Evolutionary conservation across 1,284 basidiomycete genomes (phyloP).

Genomic region (Ganoderma boninense): DNA sequence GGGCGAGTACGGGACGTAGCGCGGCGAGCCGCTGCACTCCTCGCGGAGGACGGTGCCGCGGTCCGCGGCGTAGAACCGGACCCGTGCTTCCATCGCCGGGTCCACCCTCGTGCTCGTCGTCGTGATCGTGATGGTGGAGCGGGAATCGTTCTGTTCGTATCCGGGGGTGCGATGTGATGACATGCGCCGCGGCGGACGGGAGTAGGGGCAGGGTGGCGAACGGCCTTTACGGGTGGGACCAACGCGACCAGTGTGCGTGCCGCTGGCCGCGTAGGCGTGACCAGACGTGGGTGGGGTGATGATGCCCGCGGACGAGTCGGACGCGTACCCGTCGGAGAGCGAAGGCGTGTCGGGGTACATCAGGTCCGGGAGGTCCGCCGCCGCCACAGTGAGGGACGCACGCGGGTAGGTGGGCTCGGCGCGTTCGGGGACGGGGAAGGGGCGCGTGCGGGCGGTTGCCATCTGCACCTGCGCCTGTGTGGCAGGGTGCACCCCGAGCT

Average conservation of each 20-base stretch:
- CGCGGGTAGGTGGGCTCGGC: not conserved
- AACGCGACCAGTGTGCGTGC: slow-evolving; percentile 4
- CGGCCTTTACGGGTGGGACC: slow-evolving; percentile 2
- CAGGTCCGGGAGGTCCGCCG: slow-evolving; percentile 22
- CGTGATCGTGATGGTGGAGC: not conserved
- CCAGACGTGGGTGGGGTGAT: slow-evolving; percentile 20
- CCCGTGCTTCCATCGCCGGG: slow-evolving; percentile 14
- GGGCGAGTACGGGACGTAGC: slow-evolving; percentile 28
- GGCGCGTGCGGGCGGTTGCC: not conserved
- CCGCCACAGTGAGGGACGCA: not conserved
- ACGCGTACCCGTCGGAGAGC: slow-evolving; percentile 13
- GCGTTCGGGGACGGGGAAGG: slow-evolving; percentile 7
- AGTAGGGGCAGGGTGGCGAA: slow-evolving; percentile 13
- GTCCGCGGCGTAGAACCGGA: slow-evolving; percentile 25
- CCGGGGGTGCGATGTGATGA: not conserved
- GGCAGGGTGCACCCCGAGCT: not conserved
- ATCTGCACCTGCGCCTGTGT: not conserved
- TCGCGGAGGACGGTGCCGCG: slow-evolving; percentile 16
- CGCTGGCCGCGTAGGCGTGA: not conserved
- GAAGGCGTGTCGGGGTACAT: slow-evolving; percentile 27
- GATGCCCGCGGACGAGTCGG: slow-evolving; percentile 13
- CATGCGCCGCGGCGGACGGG: slow-evolving; percentile 2
- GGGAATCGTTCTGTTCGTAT: not conserved
- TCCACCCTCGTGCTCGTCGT: not conserved
- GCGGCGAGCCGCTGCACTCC: slow-evolving; percentile 22